These are phyloP conservation scores for Phoma sp. DNA, from an alignment of 2,329 filamentous ascomycete species.

Conservation along the genomic window DNA sequence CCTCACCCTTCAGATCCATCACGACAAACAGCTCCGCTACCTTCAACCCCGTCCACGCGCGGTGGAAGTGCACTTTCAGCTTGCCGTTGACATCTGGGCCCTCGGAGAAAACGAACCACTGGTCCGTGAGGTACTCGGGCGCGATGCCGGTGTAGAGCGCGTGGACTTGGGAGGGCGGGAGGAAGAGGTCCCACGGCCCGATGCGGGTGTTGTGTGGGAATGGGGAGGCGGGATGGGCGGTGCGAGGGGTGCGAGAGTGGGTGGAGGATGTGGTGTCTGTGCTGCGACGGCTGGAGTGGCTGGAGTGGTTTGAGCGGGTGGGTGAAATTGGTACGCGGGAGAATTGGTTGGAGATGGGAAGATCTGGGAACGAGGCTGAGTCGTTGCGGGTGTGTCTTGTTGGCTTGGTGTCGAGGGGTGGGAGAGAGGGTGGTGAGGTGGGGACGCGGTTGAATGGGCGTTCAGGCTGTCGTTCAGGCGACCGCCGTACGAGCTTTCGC, in stretches of 20 bases:
- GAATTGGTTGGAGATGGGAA: slow-evolving; percentile 7
- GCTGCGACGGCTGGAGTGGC: slow-evolving; percentile 6
- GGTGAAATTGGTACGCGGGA: neutral
- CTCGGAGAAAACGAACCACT: slow-evolving; percentile 47
- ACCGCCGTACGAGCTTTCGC: slow-evolving; percentile 16
- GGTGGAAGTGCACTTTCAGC: slow-evolving; percentile 46
- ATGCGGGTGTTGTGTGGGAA: slow-evolving; percentile 23
- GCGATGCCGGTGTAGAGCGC: slow-evolving; percentile 40
- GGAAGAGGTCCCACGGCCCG: slow-evolving; percentile 41
- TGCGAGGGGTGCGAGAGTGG: slow-evolving; percentile 21
- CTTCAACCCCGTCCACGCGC: slow-evolving; percentile 43
- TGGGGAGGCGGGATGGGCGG: slow-evolving; percentile 23
- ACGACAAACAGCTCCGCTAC: slow-evolving; percentile 45
- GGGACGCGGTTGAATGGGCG: too few species aligned
- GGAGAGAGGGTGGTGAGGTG: neutral
- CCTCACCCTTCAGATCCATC: slow-evolving; percentile 44
- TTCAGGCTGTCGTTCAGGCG: neutral
- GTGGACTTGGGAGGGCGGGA: slow-evolving; percentile 39
- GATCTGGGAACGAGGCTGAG: slow-evolving; percentile 2
- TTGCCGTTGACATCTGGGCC: slow-evolving; percentile 44
- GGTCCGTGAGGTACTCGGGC: slow-evolving; percentile 33
- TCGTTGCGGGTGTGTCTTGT: slow-evolving; percentile 2
- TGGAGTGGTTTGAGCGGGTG: slow-evolving; percentile 1
- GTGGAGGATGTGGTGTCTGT: slow-evolving; percentile 7
- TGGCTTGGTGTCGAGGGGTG: neutral